A percentile compares a stretch with the other conserved stretches of the same genome.
Conservation (phyloP, 768 basidiomycete species). For the Gyrodon lividus region DNA sequence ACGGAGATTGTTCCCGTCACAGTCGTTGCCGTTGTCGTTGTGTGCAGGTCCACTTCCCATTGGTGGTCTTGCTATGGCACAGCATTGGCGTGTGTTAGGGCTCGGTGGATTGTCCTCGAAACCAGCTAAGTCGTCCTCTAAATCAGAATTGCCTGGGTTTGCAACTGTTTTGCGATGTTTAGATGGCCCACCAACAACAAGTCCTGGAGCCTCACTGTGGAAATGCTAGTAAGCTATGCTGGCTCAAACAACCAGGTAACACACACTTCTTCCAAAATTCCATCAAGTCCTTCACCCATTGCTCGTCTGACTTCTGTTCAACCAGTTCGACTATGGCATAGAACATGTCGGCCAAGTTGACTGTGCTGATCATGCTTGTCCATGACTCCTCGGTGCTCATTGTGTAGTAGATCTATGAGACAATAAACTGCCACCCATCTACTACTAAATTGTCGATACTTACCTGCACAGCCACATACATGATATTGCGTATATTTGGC, state of each 20-base stretch:
- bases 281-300: not conserved
- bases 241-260: not conserved
- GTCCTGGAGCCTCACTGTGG: not conserved
- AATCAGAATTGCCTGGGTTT: not conserved
- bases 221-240: too few species aligned
- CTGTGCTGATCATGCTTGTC: not conserved
- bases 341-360: not conserved
- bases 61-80: not conserved
- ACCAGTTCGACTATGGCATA: not conserved
- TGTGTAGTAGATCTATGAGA: not conserved
- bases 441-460: not conserved
- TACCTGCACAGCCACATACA: slow-evolving; percentile 6
- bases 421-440: not conserved
- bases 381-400: not conserved
- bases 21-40: not conserved
- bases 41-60: not conserved
- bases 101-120: not conserved
- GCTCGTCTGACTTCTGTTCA: not conserved
- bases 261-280: slow-evolving; percentile 1
- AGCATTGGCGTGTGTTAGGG: not conserved
- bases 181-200: not conserved
- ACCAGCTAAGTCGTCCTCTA: not conserved
- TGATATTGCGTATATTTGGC: not conserved
- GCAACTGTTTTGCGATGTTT: not conserved
- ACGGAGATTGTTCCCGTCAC: not conserved